Conservation (phyloP, 371 early-diverging fungal species). For the Lichtheimia hyalospora region DNA sequence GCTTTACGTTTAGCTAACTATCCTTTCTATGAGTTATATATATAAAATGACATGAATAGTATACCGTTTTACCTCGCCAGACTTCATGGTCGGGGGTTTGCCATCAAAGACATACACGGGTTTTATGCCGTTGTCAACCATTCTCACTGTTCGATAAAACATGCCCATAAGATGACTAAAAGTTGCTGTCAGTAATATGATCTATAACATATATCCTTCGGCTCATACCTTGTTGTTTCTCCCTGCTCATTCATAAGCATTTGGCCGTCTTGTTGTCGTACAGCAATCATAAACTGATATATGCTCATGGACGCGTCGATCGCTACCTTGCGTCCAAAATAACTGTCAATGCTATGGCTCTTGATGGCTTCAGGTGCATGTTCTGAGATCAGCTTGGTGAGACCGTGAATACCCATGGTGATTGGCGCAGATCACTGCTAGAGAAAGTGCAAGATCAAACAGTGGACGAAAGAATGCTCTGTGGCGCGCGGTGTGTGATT, state of each 20-base stretch:
- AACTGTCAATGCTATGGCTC: slow-evolving; percentile 85
- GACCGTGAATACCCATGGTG: slow-evolving; percentile 90
- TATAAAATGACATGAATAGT: background rate
- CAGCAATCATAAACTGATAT: slow-evolving; percentile 99
- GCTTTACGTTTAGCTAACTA: slow-evolving; percentile 89
- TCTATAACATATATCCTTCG: background rate
- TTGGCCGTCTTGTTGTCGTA: slow-evolving; percentile 90
- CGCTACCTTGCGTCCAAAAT: slow-evolving; percentile 96
- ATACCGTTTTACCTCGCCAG: slow-evolving; percentile 73
- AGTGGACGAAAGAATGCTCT: no score
- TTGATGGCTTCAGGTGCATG: slow-evolving; percentile 86
- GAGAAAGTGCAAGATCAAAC: no score
- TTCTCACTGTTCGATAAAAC: slow-evolving; percentile 98
- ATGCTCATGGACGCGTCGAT: slow-evolving; percentile 98
- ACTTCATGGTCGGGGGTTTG: slow-evolving; percentile 95
- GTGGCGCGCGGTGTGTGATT: no score
- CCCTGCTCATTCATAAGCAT: slow-evolving; percentile 88
- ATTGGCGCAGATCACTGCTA: background rate
- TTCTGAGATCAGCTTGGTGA: slow-evolving; percentile 95
- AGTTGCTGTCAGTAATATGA: background rate
- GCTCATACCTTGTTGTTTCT: slow-evolving; percentile 83
- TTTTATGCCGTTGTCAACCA: slow-evolving; percentile 98
- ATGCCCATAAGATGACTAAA: slow-evolving; percentile 96
- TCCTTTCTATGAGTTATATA: background rate
- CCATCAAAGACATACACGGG: slow-evolving; percentile 99